Conservation (phyloP, 352 stramenopile species). For the Aphanomyces cochlioides region DNA sequence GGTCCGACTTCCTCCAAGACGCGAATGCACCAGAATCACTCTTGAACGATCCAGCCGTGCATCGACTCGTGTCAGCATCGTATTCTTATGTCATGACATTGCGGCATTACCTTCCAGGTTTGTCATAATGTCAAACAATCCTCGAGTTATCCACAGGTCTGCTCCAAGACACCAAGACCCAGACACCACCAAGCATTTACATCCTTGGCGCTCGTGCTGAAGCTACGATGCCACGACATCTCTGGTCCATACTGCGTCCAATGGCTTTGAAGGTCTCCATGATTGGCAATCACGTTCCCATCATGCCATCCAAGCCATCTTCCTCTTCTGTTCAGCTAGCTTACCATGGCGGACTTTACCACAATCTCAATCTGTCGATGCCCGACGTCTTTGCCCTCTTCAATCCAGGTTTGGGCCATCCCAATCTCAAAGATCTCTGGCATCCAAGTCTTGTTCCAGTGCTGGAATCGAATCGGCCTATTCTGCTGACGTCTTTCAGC, state of each 20-base stretch:
- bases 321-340: constrained; percentile 28
- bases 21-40: constrained; percentile 33
- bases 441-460: constrained; percentile 49
- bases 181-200: constrained; percentile 37
- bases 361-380: constrained; percentile 25
- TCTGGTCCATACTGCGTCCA: constrained; percentile 55
- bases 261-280: constrained; percentile 48
- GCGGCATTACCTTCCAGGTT: constrained; percentile 34
- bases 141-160: neutral
- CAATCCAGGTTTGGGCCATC: constrained; percentile 67
- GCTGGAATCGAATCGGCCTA: constrained; percentile 42
- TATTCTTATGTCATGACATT: constrained; percentile 74
- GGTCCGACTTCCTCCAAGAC: constrained; percentile 3
- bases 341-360: constrained; percentile 14
- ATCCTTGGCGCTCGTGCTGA: constrained; percentile 66
- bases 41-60: constrained; percentile 32
- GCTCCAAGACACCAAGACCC: neutral
- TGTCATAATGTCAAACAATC: constrained; percentile 22
- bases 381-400: constrained; percentile 66
- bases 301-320: constrained; percentile 35
- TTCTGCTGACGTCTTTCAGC: constrained; percentile 67
- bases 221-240: constrained; percentile 63
- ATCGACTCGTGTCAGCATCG: constrained; percentile 57
- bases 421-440: constrained; percentile 47
- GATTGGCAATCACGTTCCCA: constrained; percentile 60